Evolutionary conservation across 176 grass and related monocot species (phyloP).

Genomic region (Triticum dicoccoides): DNA sequence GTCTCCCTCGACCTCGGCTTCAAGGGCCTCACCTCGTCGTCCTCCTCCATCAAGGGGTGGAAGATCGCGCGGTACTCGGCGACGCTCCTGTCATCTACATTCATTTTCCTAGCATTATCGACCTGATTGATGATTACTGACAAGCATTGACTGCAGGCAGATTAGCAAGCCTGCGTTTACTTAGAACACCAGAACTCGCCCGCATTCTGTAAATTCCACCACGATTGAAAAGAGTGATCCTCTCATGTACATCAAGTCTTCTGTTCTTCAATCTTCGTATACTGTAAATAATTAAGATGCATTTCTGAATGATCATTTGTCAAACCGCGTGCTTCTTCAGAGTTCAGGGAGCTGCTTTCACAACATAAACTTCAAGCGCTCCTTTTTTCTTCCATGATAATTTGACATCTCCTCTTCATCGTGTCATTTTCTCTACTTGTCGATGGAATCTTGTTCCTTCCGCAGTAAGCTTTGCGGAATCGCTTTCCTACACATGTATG

Average conservation of each 20-base stretch:
- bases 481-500: neutral
- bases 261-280: neutral
- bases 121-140: slow-evolving; percentile 1
- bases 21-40: slow-evolving; percentile 51
- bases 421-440: neutral
- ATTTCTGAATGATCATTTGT: neutral
- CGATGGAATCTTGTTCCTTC: neutral
- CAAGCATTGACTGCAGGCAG: neutral
- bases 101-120: slow-evolving; percentile 53
- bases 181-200: neutral
- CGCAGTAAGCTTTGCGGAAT: neutral
- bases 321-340: neutral
- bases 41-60: slow-evolving; percentile 23
- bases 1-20: slow-evolving; percentile 73
- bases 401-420: neutral
- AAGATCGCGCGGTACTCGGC: slow-evolving; percentile 27
- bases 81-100: slow-evolving; percentile 45
- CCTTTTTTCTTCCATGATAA: neutral
- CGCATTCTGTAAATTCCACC: neutral
- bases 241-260: neutral
- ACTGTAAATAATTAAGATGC: neutral
- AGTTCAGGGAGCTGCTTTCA: neutral
- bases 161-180: neutral
- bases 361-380: neutral
- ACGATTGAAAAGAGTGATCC: neutral